A percentile compares a stretch with the other conserved stretches of the same genome.
These are phyloP conservation scores for Coemansia sp. DNA, from an alignment of 192 early-diverging fungal species.

Conservation along the genomic window DNA sequence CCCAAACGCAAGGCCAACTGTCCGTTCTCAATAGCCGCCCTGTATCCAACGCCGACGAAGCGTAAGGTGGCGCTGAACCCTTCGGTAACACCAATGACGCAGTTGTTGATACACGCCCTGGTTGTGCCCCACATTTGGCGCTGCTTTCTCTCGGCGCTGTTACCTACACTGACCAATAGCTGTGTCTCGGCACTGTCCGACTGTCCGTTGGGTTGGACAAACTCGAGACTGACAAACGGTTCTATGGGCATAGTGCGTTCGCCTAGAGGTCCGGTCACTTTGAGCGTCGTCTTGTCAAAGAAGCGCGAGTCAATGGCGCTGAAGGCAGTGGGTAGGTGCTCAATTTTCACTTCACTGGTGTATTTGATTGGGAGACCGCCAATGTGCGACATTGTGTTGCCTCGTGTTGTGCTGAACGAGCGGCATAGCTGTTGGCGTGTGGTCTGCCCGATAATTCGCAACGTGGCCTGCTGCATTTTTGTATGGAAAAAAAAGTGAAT, in stretches of 20 bases:
- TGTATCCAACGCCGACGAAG: conserved; percentile 93
- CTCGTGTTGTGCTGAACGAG: conserved; percentile 25
- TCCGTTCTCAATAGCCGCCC: conserved; percentile 76
- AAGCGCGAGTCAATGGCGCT: conserved; percentile 62
- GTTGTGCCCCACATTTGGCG: conserved; percentile 97
- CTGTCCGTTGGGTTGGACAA: conserved; percentile 10
- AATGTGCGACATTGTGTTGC: conserved; percentile 68
- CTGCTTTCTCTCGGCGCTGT: conserved; percentile 73
- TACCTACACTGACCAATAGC: conserved; percentile 59
- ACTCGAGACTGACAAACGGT: conserved; percentile 69
- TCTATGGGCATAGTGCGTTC: conserved; percentile 77
- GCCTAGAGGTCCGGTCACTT: conserved; percentile 83
- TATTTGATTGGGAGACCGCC: conserved; percentile 78
- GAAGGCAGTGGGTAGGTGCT: conserved; percentile 66
- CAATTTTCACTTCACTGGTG: conserved; percentile 75
- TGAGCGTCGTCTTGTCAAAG: conserved; percentile 65
- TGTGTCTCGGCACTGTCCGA: conserved; percentile 41
- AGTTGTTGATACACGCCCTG: conserved; percentile 82
- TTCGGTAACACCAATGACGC: conserved; percentile 88
- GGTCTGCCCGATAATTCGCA: conserved; percentile 4
- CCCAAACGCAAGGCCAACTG: conserved; percentile 82
- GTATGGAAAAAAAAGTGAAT: background rate
- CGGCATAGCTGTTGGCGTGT: background rate
- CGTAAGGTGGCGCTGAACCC: conserved; percentile 83
- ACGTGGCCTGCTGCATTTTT: background rate